Base-by-base conservation (phyloP, 345 rosid species). In the Arabidopsis thaliana region DNA sequence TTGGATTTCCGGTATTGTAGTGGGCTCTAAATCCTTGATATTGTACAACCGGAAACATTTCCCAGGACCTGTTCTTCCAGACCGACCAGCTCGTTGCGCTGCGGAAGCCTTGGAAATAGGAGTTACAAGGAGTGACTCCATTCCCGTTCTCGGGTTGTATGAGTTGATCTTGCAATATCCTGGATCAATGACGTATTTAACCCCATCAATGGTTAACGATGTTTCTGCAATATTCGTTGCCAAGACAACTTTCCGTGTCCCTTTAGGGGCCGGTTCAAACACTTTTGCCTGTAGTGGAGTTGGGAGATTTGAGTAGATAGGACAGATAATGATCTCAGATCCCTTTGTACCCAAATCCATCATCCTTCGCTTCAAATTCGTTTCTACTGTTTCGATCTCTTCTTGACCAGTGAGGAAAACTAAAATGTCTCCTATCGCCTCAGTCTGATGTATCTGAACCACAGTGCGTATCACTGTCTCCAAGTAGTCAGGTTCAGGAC, bases 151-250 rank as follows among this genome's bases (percentile, higher is more conserved):
- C 4, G 99, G 96, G 63, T 94, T 87, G 81, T 91, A 91, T 0
- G 93, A 86, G 40, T 87, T 94, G 91, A 90, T 88, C 86, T 94
- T 91, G 79, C 87, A 84, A 67, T 86, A 94, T 6, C 98, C 98
- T 0, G 97, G 92, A 82, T 94, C 98, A 71, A 94, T 77, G 4
- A 94, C 96, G 64, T 89, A 94, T 75, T 72, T 86, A 51, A 94
- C 91, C 59, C 98, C 97, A 65, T 91, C 96, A 28, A 94, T 94
- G 2, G 97, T 94, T 65, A 94, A 73, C 6, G 98, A 94, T 51
- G 98, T 89, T 85, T 91, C 97, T 8, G 97, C 98, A 53, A 91
- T 94, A 79, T 94, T 94, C 52, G 97, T 94, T 4, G 98, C 97
- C 65, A 91, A 82, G 69, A 91, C 95, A 64, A 94, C 98, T 80